Conservation (phyloP, 2,329 filamentous ascomycete genomes). For the Exophiala sideris region DNA sequence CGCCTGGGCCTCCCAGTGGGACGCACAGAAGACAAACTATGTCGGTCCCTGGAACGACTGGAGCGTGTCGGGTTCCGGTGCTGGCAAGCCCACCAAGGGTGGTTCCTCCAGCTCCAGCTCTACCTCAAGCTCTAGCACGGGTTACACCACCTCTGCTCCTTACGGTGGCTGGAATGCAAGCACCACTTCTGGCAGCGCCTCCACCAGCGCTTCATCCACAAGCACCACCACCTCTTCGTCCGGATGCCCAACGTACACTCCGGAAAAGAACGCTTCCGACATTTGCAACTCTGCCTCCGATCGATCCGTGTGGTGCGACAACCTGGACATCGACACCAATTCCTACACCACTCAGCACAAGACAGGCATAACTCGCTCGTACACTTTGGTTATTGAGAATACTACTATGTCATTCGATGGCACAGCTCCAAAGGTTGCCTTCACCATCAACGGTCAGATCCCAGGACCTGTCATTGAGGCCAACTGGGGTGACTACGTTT, state of each 20-base stretch:
- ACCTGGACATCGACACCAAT: constrained; percentile 18
- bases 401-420: constrained; percentile 24
- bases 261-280: constrained; percentile 11
- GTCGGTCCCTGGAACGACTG: constrained; percentile 17
- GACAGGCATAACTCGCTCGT: constrained; percentile 20
- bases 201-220: not conserved
- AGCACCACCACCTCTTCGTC: constrained; percentile 1
- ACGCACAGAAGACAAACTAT: constrained; percentile 18
- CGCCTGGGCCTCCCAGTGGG: constrained; percentile 17
- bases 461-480: constrained; percentile 66
- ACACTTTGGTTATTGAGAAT: constrained; percentile 24
- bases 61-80: constrained; percentile 2
- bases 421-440: constrained; percentile 46
- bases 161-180: constrained; percentile 1
- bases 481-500: constrained; percentile 59
- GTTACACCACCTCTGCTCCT: not conserved
- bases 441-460: constrained; percentile 65
- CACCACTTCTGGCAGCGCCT: constrained; percentile 1
- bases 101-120: not conserved
- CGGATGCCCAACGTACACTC: constrained; percentile 10
- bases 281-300: constrained; percentile 20
- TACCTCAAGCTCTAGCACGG: constrained; percentile 1
- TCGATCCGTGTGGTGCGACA: constrained; percentile 23
- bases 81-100: not conserved
- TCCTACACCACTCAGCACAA: constrained; percentile 15